Conservation (phyloP, 164 flowering plant species). For the Vitis rotundifolia region DNA sequence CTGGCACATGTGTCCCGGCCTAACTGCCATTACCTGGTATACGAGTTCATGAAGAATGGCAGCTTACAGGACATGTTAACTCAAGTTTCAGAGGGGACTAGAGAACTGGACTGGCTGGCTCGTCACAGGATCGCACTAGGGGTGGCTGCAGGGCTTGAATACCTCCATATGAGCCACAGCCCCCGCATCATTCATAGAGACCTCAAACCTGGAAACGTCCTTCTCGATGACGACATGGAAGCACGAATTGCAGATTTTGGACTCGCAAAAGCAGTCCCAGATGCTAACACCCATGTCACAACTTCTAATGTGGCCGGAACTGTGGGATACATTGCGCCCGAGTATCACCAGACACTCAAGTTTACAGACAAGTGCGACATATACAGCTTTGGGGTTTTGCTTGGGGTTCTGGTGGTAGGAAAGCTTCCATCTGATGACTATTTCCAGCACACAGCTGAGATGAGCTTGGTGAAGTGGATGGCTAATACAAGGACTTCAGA, state of each 20-base stretch:
- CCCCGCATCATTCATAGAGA: slow-evolving; percentile 86
- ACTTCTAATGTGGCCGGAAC: slow-evolving; percentile 84
- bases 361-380: slow-evolving; percentile 94
- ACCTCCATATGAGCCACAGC: slow-evolving; percentile 69
- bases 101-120: slow-evolving; percentile 65
- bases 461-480: slow-evolving; percentile 85
- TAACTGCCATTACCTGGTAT: slow-evolving; percentile 75
- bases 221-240: slow-evolving; percentile 87
- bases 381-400: slow-evolving; percentile 82
- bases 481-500: slow-evolving; percentile 78
- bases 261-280: slow-evolving; percentile 82
- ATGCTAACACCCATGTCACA: slow-evolving; percentile 64
- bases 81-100: slow-evolving; percentile 40
- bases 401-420: slow-evolving; percentile 75
- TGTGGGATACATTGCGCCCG: slow-evolving; percentile 89
- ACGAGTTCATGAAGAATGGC: slow-evolving; percentile 92
- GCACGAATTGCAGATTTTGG: slow-evolving; percentile 93
- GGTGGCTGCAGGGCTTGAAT: slow-evolving; percentile 78
- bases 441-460: slow-evolving; percentile 63
- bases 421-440: slow-evolving; percentile 78
- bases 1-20: slow-evolving; percentile 70
- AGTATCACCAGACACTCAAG: slow-evolving; percentile 80
- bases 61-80: slow-evolving; percentile 70
- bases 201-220: slow-evolving; percentile 81
- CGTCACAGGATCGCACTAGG: slow-evolving; percentile 70